Percentiles rank a stretch among this genome's conserved stretches.
Conservation (phyloP, 805 yeast genomes). For the Saturnispora dispora region DNA sequence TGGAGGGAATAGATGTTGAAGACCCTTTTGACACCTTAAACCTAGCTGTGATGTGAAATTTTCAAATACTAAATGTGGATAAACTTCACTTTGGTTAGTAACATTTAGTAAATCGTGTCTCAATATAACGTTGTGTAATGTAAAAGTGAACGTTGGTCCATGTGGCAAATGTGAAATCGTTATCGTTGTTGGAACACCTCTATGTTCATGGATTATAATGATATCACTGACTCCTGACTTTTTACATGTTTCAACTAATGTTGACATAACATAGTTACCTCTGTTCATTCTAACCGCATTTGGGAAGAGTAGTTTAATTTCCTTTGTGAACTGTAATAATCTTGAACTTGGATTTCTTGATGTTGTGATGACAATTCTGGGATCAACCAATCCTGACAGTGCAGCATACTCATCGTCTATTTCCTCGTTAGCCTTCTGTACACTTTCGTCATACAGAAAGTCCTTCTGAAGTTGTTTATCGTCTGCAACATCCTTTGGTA, state of each 20-base stretch:
- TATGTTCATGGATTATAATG: constrained; percentile 83
- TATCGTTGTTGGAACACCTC: constrained; percentile 95
- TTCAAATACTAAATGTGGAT: constrained; percentile 91
- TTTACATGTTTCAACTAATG: constrained; percentile 75
- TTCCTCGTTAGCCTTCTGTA: constrained; percentile 30
- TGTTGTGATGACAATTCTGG: constrained; percentile 86
- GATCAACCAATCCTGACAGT: constrained; percentile 80
- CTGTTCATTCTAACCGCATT: constrained; percentile 82
- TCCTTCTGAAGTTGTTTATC: constrained; percentile 75
- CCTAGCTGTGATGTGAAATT: constrained; percentile 79
- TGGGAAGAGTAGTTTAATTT: constrained; percentile 81
- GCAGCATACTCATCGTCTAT: constrained; percentile 92
- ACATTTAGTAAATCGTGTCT: constrained; percentile 84
- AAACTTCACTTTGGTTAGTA: constrained; percentile 84
- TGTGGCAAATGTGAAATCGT: constrained; percentile 95
- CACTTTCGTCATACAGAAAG: constrained; percentile 78
- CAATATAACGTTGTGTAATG: constrained; percentile 86
- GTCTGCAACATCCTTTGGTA: constrained; percentile 85
- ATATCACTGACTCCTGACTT: constrained; percentile 73
- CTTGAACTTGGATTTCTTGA: constrained; percentile 85
- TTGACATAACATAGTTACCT: constrained; percentile 85
- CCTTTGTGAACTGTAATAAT: constrained; percentile 86
- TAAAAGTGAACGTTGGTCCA: constrained; percentile 93
- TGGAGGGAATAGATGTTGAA: constrained; percentile 90
- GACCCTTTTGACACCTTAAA: constrained; percentile 63